Conservation (phyloP, 352 stramenopile species). For the Phytophthora rubi region DNA sequence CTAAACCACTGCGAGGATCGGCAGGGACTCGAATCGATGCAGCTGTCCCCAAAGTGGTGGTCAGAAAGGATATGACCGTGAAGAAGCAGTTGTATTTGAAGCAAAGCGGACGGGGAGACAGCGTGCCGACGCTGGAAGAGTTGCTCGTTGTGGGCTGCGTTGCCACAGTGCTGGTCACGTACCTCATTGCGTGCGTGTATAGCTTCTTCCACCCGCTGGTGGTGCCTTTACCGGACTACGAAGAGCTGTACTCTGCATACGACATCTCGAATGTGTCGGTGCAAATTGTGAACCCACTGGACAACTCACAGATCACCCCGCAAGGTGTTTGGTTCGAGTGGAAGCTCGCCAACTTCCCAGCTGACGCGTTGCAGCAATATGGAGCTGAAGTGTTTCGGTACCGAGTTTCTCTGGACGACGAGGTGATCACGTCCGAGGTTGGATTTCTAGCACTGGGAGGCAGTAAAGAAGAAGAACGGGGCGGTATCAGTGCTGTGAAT, state of each 20-base stretch:
- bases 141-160: constrained; percentile 35
- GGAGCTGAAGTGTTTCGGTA: constrained; percentile 60
- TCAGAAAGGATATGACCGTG: neutral
- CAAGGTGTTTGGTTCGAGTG: constrained; percentile 48
- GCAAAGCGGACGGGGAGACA: neutral
- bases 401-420: constrained; percentile 42
- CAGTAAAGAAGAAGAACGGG: neutral
- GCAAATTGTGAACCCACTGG: constrained; percentile 37
- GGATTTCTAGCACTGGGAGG: constrained; percentile 31
- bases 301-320: constrained; percentile 22
- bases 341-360: constrained; percentile 48
- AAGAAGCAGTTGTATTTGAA: neutral
- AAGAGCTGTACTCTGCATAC: constrained; percentile 42
- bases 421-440: constrained; percentile 47
- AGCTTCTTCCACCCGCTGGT: constrained; percentile 48
- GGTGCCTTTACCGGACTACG: constrained; percentile 44
- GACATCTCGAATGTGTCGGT: constrained; percentile 59
- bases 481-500: neutral
- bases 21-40: neutral
- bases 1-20: constrained; percentile 3
- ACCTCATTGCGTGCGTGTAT: constrained; percentile 50
- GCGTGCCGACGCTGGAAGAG: constrained; percentile 21
- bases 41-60: neutral
- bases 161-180: constrained; percentile 37
- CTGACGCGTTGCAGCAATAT: constrained; percentile 37